Evolutionary conservation across 164 flowering plant genomes (phyloP).

Genomic region (Cinnamomum chago): DNA sequence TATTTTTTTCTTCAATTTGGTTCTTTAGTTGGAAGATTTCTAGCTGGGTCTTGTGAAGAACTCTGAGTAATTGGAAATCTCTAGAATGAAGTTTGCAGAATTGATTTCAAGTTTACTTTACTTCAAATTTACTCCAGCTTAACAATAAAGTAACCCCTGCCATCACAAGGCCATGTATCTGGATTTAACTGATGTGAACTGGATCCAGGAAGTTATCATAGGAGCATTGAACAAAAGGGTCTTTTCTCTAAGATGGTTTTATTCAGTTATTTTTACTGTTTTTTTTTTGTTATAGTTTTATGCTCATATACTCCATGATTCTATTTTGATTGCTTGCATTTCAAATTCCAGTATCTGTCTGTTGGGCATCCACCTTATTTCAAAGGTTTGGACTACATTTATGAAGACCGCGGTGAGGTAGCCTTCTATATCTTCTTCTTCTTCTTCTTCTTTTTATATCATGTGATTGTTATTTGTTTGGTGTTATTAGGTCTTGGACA

Average conservation of each 20-base stretch:
- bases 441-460: neutral
- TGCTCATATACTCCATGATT: neutral
- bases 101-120: neutral
- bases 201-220: neutral
- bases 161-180: neutral
- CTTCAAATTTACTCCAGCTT: too few species aligned
- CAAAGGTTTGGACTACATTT: conserved; percentile 91
- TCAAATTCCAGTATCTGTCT: conserved; percentile 60
- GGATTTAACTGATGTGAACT: neutral
- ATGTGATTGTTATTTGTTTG: conserved; percentile 4
- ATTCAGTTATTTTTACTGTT: neutral
- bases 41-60: neutral
- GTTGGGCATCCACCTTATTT: conserved; percentile 91
- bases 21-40: neutral
- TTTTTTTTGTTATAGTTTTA: neutral
- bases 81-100: neutral
- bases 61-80: neutral
- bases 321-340: neutral
- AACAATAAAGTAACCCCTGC: too few species aligned
- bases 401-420: conserved; percentile 96
- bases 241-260: neutral
- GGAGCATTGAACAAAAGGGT: neutral
- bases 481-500: conserved; percentile 68
- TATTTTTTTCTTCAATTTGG: neutral
- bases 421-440: neutral